These are phyloP conservation scores for Tricharina praecox DNA, from an alignment of 495 filamentous ascomycete genomes.

Conservation along the genomic window DNA sequence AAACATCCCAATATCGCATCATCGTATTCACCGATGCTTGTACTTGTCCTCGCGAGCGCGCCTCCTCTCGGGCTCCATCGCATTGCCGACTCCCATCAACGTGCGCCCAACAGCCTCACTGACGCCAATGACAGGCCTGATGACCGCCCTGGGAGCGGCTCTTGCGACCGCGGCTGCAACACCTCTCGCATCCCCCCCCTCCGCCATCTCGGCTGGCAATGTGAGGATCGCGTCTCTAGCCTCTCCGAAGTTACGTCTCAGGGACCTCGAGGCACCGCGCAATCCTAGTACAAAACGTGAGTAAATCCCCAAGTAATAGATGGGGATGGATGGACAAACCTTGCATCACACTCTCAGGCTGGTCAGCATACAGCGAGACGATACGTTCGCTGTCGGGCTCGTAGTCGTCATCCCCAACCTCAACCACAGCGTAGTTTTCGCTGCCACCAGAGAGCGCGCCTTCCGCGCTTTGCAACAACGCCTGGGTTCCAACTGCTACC, in stretches of 20 bases:
- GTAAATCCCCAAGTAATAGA: neutral
- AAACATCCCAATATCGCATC: neutral
- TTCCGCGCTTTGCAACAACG: slow-evolving; percentile 73
- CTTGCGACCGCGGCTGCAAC: slow-evolving; percentile 64
- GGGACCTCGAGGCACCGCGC: slow-evolving; percentile 57
- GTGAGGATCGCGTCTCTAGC: slow-evolving; percentile 83
- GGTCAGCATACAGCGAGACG: slow-evolving; percentile 81
- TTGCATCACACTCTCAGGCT: slow-evolving; percentile 71
- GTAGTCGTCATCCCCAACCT: slow-evolving; percentile 36
- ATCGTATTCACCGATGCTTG: slow-evolving; percentile 4
- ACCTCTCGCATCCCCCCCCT: slow-evolving; percentile 59
- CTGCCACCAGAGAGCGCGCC: slow-evolving; percentile 41
- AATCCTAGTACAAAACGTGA: slow-evolving; percentile 30
- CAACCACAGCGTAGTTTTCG: slow-evolving; percentile 4
- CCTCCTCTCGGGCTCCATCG: slow-evolving; percentile 67
- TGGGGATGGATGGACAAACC: slow-evolving; percentile 29
- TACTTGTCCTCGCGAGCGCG: slow-evolving; percentile 60
- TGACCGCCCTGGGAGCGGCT: slow-evolving; percentile 74
- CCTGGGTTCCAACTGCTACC: slow-evolving; percentile 86
- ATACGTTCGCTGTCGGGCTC: slow-evolving; percentile 38
- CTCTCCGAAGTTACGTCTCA: slow-evolving; percentile 70
- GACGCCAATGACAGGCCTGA: slow-evolving; percentile 78
- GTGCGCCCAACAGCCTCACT: slow-evolving; percentile 81
- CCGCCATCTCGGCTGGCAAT: slow-evolving; percentile 80
- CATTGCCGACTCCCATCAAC: slow-evolving; percentile 82